Base-by-base conservation (phyloP, 768 basidiomycete genomes). In the Boletus barrowsii region DNA sequence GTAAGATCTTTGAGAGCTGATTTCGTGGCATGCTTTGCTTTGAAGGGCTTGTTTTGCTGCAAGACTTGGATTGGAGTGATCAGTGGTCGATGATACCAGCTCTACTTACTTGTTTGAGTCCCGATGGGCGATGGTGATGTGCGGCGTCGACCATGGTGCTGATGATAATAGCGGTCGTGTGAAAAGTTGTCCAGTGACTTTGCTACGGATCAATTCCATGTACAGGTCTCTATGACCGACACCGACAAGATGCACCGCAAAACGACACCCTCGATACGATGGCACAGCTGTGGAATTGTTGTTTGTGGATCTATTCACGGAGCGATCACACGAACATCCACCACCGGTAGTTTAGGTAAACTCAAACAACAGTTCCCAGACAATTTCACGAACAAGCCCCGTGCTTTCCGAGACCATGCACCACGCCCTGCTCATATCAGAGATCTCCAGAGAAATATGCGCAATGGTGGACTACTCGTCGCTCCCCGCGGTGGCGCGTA, bases 11-110 rank as follows among this genome's bases (percentile, higher is more conserved):
- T 93, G 37, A 97, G 63, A 0, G 88, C 78, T 1, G 88, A 83
- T 73, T 97, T 97, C 13, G 90, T 83, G 3, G 93, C 82, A 76
- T 94, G 90, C 68, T 86, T 90, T 3, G 92, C 92, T 73, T 98
- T 98, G 79, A 90, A 98, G 2, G 81, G 61, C 71, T 98, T 98
- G 73, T 98, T 97, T 78, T 84, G 75, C 91, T 94, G 58, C 15
- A 18, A 42, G 49, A 45, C 37, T 45, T 43, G 40, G 33, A 30
- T 50, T 44, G 22, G 36, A 56, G 42, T 18, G 36, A 43, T 47
- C 5, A 18, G 33, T 20, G 17, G 40, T 41, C 37, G 41, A 42
- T 18, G 42, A 52, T 48, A 41, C 33, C 42, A 42, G 51, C 49
- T 50, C 47, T 45, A 62, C 79, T 43, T 55, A 80, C 81, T 80